Evolutionary conservation across 1,284 basidiomycete genomes (phyloP).

Genomic region (Ganoderma lucidum): DNA sequence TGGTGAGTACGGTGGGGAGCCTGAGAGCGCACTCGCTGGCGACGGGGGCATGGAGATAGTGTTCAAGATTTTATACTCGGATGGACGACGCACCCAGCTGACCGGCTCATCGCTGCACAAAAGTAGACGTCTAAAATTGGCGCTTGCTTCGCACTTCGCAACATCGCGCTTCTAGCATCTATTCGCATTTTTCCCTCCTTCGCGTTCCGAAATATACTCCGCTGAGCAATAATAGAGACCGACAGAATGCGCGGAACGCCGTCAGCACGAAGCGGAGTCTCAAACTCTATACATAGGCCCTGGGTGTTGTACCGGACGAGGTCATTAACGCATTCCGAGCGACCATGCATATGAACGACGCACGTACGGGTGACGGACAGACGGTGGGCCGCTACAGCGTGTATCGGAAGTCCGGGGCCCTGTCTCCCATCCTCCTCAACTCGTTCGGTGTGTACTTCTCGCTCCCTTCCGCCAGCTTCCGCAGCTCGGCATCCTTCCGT

Average conservation of each 20-base stretch:
- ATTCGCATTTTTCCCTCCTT: background rate
- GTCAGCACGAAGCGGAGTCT: background rate
- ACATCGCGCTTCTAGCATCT: background rate
- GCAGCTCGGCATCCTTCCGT: slow-evolving; percentile 37
- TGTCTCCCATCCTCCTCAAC: slow-evolving; percentile 62
- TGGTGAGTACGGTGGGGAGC: background rate
- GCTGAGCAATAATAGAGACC: background rate
- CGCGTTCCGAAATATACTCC: background rate
- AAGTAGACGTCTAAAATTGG: background rate
- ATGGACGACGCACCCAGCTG: background rate
- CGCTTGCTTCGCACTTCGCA: background rate
- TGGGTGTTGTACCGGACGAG: background rate
- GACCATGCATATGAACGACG: background rate
- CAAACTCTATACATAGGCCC: background rate
- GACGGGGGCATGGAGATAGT: background rate
- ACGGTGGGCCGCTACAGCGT: slow-evolving; percentile 49
- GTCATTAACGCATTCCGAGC: background rate
- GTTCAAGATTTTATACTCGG: background rate
- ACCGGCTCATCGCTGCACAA: background rate
- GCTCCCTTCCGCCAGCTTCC: slow-evolving; percentile 25
- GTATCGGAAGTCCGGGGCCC: slow-evolving; percentile 72
- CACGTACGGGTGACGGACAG: background rate
- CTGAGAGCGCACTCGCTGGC: background rate
- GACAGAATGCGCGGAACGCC: background rate
- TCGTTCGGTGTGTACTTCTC: slow-evolving; percentile 42